A percentile compares a stretch with the other conserved stretches of the same genome.
Evolutionary conservation across 1,284 basidiomycete species (phyloP).

Genomic region (Naganishia sp.): DNA sequence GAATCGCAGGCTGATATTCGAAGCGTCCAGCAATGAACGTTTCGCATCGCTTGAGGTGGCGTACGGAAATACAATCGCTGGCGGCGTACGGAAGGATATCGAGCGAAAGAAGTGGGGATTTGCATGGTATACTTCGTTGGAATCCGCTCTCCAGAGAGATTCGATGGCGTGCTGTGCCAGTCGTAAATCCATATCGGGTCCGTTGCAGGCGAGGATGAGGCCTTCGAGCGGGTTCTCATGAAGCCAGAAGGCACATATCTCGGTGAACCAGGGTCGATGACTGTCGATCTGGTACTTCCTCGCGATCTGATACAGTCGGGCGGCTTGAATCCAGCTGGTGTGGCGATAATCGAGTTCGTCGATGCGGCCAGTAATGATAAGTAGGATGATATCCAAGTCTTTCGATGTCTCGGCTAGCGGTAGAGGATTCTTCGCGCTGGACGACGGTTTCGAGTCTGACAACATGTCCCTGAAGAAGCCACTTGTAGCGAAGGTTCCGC

Average conservation of each 20-base stretch:
- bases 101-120: background rate
- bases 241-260: background rate
- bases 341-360: background rate
- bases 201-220: background rate
- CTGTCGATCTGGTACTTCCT: conserved; percentile 21
- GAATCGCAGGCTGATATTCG: background rate
- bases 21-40: background rate
- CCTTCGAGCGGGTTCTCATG: background rate
- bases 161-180: background rate
- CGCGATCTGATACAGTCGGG: conserved; percentile 1
- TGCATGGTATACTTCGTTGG: background rate
- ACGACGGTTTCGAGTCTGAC: background rate
- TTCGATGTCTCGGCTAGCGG: background rate
- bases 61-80: background rate
- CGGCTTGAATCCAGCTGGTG: background rate
- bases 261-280: conserved; percentile 16
- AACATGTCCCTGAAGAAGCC: conserved; percentile 9
- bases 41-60: background rate
- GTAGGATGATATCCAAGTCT: conserved; percentile 9
- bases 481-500: background rate
- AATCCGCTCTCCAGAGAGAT: background rate
- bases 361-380: conserved; percentile 2
- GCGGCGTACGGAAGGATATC: background rate
- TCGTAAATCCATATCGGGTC: conserved; percentile 1
- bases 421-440: background rate